These are phyloP conservation scores for Cladorrhinum samala DNA, from an alignment of 495 filamentous ascomycete genomes.

Conservation along the genomic window DNA sequence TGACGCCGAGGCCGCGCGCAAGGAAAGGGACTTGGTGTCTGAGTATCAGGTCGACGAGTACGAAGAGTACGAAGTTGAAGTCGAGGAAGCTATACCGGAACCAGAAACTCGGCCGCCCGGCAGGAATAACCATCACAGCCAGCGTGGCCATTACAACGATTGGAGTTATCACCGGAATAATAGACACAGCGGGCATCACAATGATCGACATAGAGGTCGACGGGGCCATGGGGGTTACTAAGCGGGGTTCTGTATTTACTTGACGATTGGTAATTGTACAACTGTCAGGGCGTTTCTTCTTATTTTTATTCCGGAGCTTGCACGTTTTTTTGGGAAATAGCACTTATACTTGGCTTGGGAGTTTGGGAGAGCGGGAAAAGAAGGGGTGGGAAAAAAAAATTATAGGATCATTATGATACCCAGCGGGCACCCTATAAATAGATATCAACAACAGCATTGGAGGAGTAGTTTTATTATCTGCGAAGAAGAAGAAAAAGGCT, in stretches of 20 bases:
- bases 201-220: slow-evolving; percentile 19
- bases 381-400: no score
- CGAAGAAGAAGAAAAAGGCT: no score
- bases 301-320: no score
- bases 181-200: slow-evolving; percentile 17
- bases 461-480: no score
- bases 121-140: slow-evolving; percentile 8
- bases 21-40: slow-evolving; percentile 61
- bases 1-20: slow-evolving; percentile 66
- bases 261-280: no score
- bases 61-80: slow-evolving; percentile 68
- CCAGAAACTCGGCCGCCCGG: slow-evolving; percentile 23
- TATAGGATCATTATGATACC: no score
- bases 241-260: background rate
- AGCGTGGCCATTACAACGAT: slow-evolving; percentile 12
- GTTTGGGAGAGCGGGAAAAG: no score
- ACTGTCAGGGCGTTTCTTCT: no score
- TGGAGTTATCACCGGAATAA: slow-evolving; percentile 21
- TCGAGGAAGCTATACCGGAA: slow-evolving; percentile 46
- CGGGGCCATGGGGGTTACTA: slow-evolving; percentile 11
- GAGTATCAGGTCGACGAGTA: slow-evolving; percentile 68
- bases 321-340: no score
- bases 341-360: no score
- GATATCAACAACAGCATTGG: no score
- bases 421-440: no score